phyloP scores from a whole-genome alignment of 306 rosid species.

The Inga leiocalycina region DNA sequence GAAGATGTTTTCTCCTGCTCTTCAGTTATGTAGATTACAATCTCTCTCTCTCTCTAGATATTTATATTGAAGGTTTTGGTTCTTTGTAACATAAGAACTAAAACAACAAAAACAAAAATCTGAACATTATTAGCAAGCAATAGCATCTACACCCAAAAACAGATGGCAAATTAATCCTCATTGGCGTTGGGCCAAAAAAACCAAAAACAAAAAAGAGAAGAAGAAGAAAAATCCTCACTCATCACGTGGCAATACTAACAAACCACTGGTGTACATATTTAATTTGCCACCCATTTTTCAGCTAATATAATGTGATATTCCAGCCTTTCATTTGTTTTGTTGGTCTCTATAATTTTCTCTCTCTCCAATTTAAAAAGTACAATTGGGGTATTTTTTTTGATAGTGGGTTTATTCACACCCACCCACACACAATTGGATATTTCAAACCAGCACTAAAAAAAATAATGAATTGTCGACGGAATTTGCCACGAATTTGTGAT shows the following conservation, averaged over 20 bases:
- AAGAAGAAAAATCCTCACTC: neutral
- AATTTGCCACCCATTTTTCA: neutral
- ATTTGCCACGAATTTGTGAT: too few relatives aligned
- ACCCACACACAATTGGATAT: neutral
- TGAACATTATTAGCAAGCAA: neutral
- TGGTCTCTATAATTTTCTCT: too few relatives aligned
- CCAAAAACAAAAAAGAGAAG: too few relatives aligned
- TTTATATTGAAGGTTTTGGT: neutral
- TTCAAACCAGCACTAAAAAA: neutral
- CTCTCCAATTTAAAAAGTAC: too few relatives aligned
- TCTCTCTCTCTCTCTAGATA: neutral
- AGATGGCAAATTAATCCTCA: neutral
- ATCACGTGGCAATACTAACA: neutral
- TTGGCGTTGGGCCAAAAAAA: neutral
- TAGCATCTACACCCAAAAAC: neutral
- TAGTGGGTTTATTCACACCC: neutral
- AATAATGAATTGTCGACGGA: too few relatives aligned
- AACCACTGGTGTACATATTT: neutral
- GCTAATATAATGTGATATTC: neutral
- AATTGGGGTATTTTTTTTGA: neutral
- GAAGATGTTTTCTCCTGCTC: neutral
- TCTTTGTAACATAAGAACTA: neutral
- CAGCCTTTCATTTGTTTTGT: neutral
- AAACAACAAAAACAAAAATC: neutral
- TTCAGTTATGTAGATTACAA: too few relatives aligned